Evolutionary conservation across 495 filamentous ascomycete genomes (phyloP), one percentile per base, ranked within the genome.

Genomic region (Penicillium canariense): DNA sequence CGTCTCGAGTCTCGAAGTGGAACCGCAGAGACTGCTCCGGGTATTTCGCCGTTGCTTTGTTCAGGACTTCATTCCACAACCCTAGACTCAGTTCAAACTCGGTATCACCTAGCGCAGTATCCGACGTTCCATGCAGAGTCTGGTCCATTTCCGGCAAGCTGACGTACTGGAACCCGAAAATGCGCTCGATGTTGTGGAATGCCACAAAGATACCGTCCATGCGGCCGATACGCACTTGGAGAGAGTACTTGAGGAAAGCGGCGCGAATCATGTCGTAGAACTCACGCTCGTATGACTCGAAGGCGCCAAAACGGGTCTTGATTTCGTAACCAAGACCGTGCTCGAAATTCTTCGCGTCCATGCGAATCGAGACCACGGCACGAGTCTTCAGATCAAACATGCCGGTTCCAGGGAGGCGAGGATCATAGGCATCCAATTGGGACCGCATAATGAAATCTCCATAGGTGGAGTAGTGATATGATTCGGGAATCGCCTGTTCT

Each of bases 131-230:
- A 62, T 99, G 94, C 6, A 99, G 65, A 0, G 88, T 78, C 12
- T 74, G 66, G 67, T 99, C 94, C 88, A 99, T 94, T 62, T 97
- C 95, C 1, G 77, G 60, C 12, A 96, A 68, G 50, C 84, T 83
- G 49, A 99, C 76, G 63, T 99, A 99, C 68, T 97, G 94, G 70
- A 99, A 99, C 0, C 94, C 94, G 65, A 99, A 99, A 38, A 99
- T 96, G 30, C 90, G 84, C 67, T 96, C 80, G 5, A 90, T 86
- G 62, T 99, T 99, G 72, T 99, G 94, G 68, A 85, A 97, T 11
- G 95, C 95, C n/a, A 97, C 89, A 60, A 97, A 97, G 45, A 97
- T 97, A 46, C 94, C 94, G 58, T 97, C 92, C 94, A 99, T 99
- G 18, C 95, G 85, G 25, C 94, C 94, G 79, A 97, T 90, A 20